Evolutionary conservation across 2,329 filamentous ascomycete species (phyloP).

Genomic region (Ophiostoma sp.): DNA sequence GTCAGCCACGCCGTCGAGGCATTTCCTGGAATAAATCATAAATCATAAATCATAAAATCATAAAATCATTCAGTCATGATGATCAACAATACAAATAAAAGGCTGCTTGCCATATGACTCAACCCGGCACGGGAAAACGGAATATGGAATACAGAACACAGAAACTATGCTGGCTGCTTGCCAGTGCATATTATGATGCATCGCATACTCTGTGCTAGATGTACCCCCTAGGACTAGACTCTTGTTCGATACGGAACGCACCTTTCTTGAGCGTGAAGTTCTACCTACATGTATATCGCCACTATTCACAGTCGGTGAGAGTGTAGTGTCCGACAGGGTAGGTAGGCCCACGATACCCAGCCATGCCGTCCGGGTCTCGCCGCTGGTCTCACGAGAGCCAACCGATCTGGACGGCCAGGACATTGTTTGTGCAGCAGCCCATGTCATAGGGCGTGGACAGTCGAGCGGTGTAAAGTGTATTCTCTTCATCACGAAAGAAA

Average conservation of each 20-base stretch:
- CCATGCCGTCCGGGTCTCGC: not conserved
- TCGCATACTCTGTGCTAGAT: not conserved
- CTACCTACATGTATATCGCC: not conserved
- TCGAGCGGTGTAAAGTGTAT: not conserved
- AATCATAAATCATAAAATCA: not conserved
- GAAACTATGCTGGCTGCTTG: not conserved
- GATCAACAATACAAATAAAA: not conserved
- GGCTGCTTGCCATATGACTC: constrained; percentile 5
- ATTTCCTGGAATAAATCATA: too few species aligned
- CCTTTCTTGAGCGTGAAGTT: not conserved
- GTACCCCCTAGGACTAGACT: not conserved
- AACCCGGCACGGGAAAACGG: not conserved
- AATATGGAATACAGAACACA: not conserved
- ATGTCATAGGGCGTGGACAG: not conserved
- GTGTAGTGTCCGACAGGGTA: not conserved
- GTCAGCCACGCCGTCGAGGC: not conserved
- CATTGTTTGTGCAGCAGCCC: not conserved
- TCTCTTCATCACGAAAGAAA: not conserved
- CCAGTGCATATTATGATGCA: constrained; percentile 3
- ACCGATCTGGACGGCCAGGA: not conserved
- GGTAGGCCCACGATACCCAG: not conserved
- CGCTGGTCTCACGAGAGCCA: not conserved
- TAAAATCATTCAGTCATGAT: not conserved
- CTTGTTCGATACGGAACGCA: not conserved
- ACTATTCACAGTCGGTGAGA: not conserved